phyloP scores from a whole-genome alignment of 208 protist species.

The Histomonas meleagridis region DNA sequence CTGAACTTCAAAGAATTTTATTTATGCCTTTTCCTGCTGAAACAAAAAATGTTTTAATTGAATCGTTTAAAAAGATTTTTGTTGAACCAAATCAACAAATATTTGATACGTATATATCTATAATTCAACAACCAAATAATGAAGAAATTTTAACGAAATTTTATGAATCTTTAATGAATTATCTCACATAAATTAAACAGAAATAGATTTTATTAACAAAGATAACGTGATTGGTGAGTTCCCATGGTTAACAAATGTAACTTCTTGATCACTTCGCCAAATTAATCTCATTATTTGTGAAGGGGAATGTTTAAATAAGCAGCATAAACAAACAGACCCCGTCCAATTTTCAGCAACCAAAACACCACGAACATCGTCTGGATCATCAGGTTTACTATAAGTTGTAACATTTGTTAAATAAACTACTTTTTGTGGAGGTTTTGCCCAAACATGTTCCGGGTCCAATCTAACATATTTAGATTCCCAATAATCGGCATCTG shows the following conservation, averaged over 20 bases:
- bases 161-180: too few species aligned
- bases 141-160: too few species aligned
- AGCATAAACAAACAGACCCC: not conserved
- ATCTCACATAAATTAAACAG: too few species aligned
- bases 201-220: not conserved
- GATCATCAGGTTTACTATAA: not conserved
- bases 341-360: not conserved
- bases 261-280: not conserved
- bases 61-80: too few species aligned
- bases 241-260: not conserved
- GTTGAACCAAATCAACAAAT: too few species aligned
- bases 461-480: not conserved
- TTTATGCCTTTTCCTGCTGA: too few species aligned
- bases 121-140: too few species aligned
- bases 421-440: not conserved
- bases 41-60: too few species aligned
- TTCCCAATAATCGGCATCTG: not conserved
- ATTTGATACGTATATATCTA: too few species aligned
- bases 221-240: not conserved
- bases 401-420: not conserved
- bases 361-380: not conserved
- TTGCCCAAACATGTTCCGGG: not conserved
- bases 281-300: not conserved
- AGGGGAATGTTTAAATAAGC: not conserved
- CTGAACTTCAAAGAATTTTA: too few species aligned